Conservation (phyloP, 2,329 filamentous ascomycete genomes). For the Aspergillus pseudotamarii region DNA sequence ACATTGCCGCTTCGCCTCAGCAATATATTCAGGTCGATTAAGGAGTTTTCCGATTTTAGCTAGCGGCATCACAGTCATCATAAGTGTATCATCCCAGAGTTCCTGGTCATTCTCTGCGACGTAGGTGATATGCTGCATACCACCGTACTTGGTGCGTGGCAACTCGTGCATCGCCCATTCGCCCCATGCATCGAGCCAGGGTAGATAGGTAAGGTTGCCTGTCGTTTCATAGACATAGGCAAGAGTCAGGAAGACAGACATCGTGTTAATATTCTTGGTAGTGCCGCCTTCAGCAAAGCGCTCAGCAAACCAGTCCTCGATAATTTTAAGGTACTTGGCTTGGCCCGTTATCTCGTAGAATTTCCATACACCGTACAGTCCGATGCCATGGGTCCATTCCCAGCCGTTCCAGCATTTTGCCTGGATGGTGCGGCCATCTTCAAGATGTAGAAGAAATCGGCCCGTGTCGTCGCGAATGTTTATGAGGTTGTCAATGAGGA, state of each 20-base stretch:
- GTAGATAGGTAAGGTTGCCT: slow-evolving; percentile 67
- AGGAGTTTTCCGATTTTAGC: slow-evolving; percentile 77
- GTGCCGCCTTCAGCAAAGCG: slow-evolving; percentile 71
- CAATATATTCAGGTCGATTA: slow-evolving; percentile 70
- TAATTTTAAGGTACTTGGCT: slow-evolving; percentile 62
- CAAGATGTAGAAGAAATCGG: slow-evolving; percentile 70
- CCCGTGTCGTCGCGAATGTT: slow-evolving; percentile 77
- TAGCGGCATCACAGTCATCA: slow-evolving; percentile 83
- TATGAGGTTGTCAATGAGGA: slow-evolving; percentile 72
- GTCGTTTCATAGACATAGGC: slow-evolving; percentile 79
- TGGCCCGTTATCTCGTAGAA: slow-evolving; percentile 75
- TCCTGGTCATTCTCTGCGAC: slow-evolving; percentile 70
- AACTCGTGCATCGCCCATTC: slow-evolving; percentile 82
- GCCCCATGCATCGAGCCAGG: slow-evolving; percentile 79
- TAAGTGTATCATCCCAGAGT: slow-evolving; percentile 82
- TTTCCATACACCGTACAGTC: slow-evolving; percentile 79
- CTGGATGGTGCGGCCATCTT: slow-evolving; percentile 76
- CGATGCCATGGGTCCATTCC: slow-evolving; percentile 82
- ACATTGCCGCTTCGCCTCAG: slow-evolving; percentile 77
- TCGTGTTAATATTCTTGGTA: slow-evolving; percentile 87
- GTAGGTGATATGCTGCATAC: slow-evolving; percentile 78
- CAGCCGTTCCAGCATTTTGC: slow-evolving; percentile 77
- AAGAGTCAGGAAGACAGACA: slow-evolving; percentile 75
- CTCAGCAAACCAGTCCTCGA: slow-evolving; percentile 72
- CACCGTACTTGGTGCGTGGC: slow-evolving; percentile 68